These are phyloP conservation scores for Phytophthora capsici DNA, from an alignment of 352 stramenopile species.

Conservation along the genomic window DNA sequence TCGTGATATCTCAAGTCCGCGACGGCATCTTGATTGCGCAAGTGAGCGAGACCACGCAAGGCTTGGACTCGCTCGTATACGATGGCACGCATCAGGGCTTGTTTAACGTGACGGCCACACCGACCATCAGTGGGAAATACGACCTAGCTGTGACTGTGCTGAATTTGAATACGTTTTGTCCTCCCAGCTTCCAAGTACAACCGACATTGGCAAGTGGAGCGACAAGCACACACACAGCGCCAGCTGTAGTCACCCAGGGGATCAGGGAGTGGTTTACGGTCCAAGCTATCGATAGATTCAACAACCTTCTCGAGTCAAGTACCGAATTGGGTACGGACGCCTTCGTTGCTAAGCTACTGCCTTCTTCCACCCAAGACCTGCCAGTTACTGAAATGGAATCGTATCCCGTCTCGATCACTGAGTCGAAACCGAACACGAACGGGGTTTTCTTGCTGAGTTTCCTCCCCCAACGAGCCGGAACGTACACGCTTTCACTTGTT, in stretches of 20 bases:
- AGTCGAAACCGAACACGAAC: conserved; percentile 83
- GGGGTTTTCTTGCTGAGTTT: conserved; percentile 88
- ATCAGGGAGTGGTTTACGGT: conserved; percentile 81
- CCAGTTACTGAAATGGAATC: conserved; percentile 9
- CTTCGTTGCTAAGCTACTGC: conserved; percentile 71
- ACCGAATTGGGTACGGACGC: conserved; percentile 58
- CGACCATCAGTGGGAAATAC: conserved; percentile 81
- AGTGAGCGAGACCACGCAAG: conserved; percentile 67
- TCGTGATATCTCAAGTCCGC: conserved; percentile 49
- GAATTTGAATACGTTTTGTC: conserved; percentile 60
- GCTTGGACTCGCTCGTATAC: conserved; percentile 77
- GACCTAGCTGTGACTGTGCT: conserved; percentile 61
- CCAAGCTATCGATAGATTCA: conserved; percentile 91
- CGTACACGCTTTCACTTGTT: conserved; percentile 81
- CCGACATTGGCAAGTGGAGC: conserved; percentile 74
- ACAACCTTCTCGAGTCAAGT: conserved; percentile 89
- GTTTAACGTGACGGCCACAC: conserved; percentile 87
- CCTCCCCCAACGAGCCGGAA: conserved; percentile 75
- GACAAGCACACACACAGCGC: conserved; percentile 80
- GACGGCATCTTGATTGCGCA: conserved; percentile 58
- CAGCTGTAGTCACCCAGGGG: conserved; percentile 83
- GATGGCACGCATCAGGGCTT: conserved; percentile 60
- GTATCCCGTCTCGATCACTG: conserved; percentile 58
- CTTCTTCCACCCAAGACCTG: conserved; percentile 24
- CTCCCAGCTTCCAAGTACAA: conserved; percentile 77